Evolutionary conservation across 257 asterid genomes (phyloP).

Genomic region (Solanum pimpinellifolium): DNA sequence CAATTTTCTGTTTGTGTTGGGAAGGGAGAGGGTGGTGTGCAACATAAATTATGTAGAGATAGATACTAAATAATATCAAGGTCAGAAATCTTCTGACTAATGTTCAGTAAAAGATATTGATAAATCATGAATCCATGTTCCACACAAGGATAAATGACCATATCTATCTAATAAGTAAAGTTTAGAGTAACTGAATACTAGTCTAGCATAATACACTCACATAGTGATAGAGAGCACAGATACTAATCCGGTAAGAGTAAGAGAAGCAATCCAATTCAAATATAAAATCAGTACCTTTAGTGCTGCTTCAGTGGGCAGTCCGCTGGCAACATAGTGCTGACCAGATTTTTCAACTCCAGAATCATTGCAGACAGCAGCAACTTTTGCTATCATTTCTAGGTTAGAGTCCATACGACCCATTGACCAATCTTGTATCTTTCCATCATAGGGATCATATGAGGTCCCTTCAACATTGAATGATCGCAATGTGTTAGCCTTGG

Average conservation of each 20-base stretch:
- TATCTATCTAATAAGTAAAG: background rate
- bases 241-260: background rate
- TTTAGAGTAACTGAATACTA: background rate
- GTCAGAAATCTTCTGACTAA: background rate
- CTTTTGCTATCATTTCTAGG: constrained; percentile 84
- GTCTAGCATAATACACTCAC: background rate
- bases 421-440: constrained; percentile 72
- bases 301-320: constrained; percentile 97
- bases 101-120: background rate
- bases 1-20: background rate
- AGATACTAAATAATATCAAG: background rate
- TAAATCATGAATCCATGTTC: background rate
- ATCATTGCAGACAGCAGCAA: constrained; percentile 95
- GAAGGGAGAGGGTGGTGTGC: background rate
- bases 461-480: constrained; percentile 78
- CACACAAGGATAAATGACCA: background rate
- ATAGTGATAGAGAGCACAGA: background rate
- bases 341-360: constrained; percentile 80
- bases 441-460: constrained; percentile 78
- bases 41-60: background rate
- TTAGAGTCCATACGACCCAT: constrained; percentile 59
- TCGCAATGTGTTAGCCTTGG: constrained; percentile 33
- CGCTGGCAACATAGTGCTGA: constrained; percentile 62
- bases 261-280: background rate
- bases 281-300: constrained; percentile 48